These are phyloP conservation scores for Agaricus sinodeliciosus DNA, from an alignment of 768 basidiomycete species.

Conservation along the genomic window DNA sequence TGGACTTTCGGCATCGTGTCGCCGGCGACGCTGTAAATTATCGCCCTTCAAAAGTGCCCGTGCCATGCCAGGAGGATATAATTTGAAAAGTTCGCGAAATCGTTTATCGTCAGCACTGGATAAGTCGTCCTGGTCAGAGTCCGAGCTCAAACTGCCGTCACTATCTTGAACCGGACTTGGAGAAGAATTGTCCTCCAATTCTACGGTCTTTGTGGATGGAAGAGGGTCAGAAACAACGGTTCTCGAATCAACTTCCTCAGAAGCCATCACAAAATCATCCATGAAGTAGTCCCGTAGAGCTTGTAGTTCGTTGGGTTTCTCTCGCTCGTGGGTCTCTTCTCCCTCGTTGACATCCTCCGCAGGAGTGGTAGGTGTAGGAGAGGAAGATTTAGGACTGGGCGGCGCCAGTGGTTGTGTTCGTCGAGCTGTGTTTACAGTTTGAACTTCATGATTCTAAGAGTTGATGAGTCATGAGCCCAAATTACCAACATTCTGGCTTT, in stretches of 20 bases:
- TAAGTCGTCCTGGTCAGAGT: not conserved
- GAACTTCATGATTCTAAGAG: not conserved
- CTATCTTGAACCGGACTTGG: not conserved
- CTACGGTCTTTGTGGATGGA: not conserved
- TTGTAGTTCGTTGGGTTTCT: not conserved
- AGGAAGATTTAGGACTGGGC: not conserved
- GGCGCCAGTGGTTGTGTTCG: not conserved
- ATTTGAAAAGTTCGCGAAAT: constrained; percentile 4
- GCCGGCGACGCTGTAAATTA: not conserved
- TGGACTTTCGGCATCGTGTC: not conserved
- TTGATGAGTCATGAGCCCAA: not conserved
- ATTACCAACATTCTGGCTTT: not conserved
- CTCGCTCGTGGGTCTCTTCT: not conserved
- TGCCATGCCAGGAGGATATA: constrained; percentile 9
- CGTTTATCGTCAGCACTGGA: not conserved
- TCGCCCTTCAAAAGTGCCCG: not conserved
- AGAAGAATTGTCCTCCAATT: not conserved
- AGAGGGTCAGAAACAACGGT: not conserved
- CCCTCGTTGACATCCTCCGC: no score
- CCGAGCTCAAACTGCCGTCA: not conserved
- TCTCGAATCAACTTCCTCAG: not conserved
- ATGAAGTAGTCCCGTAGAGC: constrained; percentile 9
- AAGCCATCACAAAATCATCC: not conserved
- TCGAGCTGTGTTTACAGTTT: not conserved
- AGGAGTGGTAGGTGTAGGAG: not conserved